Percentiles rank a stretch among this genome's conserved stretches.
Evolutionary conservation across 2,329 filamentous ascomycete genomes (phyloP).

Genomic region (Leptographium galeiforme): DNA sequence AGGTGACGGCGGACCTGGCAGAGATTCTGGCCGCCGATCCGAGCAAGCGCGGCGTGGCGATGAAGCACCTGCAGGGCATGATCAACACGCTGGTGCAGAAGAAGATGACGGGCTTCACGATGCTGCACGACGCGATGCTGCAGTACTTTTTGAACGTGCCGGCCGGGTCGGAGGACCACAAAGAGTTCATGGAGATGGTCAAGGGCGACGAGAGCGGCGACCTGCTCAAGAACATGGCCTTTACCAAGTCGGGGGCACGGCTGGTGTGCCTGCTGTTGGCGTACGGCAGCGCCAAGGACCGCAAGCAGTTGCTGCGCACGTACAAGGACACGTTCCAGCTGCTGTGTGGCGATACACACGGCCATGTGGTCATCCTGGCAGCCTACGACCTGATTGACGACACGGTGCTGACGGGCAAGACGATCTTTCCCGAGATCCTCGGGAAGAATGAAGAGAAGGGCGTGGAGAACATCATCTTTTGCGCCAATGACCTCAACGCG

Average conservation of each 20-base stretch:
- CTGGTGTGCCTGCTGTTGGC: slow-evolving; percentile 73
- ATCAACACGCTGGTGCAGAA: slow-evolving; percentile 93
- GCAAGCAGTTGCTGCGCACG: slow-evolving; percentile 70
- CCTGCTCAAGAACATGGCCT: slow-evolving; percentile 86
- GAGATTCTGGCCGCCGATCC: slow-evolving; percentile 63
- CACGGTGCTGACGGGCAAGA: slow-evolving; percentile 74
- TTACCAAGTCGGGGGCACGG: slow-evolving; percentile 77
- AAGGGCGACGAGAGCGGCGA: slow-evolving; percentile 88
- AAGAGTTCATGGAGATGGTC: slow-evolving; percentile 77
- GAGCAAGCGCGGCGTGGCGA: slow-evolving; percentile 75
- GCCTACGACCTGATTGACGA: slow-evolving; percentile 90
- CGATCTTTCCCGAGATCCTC: slow-evolving; percentile 76
- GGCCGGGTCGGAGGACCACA: slow-evolving; percentile 65
- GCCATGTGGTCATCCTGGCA: slow-evolving; percentile 68
- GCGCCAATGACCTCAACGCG: slow-evolving; percentile 52
- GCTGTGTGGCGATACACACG: slow-evolving; percentile 70
- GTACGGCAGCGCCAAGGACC: slow-evolving; percentile 79
- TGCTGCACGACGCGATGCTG: slow-evolving; percentile 95
- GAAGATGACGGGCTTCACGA: slow-evolving; percentile 91
- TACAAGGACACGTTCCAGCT: slow-evolving; percentile 82
- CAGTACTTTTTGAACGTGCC: slow-evolving; percentile 83
- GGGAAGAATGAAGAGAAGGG: slow-evolving; percentile 53
- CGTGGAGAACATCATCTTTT: slow-evolving; percentile 48
- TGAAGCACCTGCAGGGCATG: slow-evolving; percentile 72
- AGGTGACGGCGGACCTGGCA: slow-evolving; percentile 54